Percentiles rank a stretch among this genome's conserved stretches.
These are phyloP conservation scores for Lojkania enalia DNA, from an alignment of 2,329 filamentous ascomycete species.

Conservation along the genomic window DNA sequence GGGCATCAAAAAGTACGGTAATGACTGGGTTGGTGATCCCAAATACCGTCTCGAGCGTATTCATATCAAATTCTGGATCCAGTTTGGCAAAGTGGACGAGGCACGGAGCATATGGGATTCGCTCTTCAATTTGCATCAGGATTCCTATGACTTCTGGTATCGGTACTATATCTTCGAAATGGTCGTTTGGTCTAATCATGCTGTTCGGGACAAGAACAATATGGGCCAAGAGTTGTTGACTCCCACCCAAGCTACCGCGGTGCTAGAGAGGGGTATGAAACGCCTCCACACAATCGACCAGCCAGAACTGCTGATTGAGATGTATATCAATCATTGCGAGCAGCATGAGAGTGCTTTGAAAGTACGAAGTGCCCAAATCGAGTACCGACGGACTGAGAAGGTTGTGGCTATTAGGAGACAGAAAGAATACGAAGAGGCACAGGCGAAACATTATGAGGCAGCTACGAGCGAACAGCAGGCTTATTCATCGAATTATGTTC, in stretches of 20 bases:
- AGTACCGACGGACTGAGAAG: constrained; percentile 64
- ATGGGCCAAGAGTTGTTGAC: constrained; percentile 56
- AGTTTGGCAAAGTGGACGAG: constrained; percentile 75
- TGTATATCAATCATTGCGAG: constrained; percentile 80
- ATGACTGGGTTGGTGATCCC: constrained; percentile 82
- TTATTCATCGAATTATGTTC: constrained; percentile 16
- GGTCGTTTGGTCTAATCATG: constrained; percentile 65
- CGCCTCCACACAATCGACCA: constrained; percentile 67
- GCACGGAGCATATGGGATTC: constrained; percentile 78
- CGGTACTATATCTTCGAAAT: constrained; percentile 93
- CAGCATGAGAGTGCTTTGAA: constrained; percentile 82
- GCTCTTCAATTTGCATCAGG: constrained; percentile 68
- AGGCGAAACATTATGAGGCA: constrained; percentile 38
- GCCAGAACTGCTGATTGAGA: constrained; percentile 74
- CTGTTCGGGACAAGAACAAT: constrained; percentile 54
- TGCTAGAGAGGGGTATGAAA: constrained; percentile 72
- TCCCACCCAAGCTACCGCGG: constrained; percentile 72
- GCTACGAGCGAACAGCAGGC: constrained; percentile 9
- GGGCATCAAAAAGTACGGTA: constrained; percentile 75
- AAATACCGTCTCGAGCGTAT: constrained; percentile 88
- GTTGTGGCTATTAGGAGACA: constrained; percentile 60
- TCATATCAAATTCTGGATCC: constrained; percentile 86
- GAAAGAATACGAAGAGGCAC: constrained; percentile 55
- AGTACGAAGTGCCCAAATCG: constrained; percentile 73
- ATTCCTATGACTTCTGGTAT: constrained; percentile 92